These are phyloP conservation scores for Naganishia albida DNA, from an alignment of 1,284 basidiomycete species.

Conservation along the genomic window DNA sequence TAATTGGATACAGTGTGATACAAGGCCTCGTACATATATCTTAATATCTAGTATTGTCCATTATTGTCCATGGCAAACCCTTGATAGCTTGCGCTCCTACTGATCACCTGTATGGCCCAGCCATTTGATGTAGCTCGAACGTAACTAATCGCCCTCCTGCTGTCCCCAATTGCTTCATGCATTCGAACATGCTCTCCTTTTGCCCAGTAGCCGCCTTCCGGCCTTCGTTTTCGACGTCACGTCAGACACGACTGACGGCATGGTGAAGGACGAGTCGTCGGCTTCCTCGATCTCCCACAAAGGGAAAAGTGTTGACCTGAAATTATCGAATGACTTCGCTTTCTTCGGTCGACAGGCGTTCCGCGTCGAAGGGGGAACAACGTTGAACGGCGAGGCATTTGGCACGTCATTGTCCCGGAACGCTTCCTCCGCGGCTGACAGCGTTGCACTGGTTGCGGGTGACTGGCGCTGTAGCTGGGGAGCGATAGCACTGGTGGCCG, in stretches of 20 bases:
- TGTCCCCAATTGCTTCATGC: not conserved
- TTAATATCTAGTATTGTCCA: not conserved
- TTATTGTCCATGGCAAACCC: not conserved
- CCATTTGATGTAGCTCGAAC: too few species aligned
- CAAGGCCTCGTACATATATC: too few species aligned
- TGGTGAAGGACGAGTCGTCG: not conserved
- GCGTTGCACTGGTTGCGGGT: not conserved
- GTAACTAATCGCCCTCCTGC: not conserved
- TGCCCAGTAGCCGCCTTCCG: not conserved
- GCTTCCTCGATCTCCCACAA: constrained; percentile 8
- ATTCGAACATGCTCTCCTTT: not conserved
- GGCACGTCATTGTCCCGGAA: too few species aligned
- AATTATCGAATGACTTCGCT: constrained; percentile 18
- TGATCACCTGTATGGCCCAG: too few species aligned
- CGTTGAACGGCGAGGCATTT: too few species aligned
- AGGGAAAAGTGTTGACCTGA: constrained; percentile 9
- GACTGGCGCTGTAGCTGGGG: not conserved
- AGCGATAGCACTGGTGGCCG: not conserved
- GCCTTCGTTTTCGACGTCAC: not conserved
- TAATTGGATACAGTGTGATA: too few species aligned
- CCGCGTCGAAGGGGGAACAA: not conserved
- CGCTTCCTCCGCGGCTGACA: not conserved
- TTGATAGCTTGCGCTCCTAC: too few species aligned
- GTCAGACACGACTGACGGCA: not conserved
- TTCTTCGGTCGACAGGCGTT: not conserved